Base-by-base conservation (phyloP, 257 asterid genomes). In the Gentiana dahurica region DNA sequence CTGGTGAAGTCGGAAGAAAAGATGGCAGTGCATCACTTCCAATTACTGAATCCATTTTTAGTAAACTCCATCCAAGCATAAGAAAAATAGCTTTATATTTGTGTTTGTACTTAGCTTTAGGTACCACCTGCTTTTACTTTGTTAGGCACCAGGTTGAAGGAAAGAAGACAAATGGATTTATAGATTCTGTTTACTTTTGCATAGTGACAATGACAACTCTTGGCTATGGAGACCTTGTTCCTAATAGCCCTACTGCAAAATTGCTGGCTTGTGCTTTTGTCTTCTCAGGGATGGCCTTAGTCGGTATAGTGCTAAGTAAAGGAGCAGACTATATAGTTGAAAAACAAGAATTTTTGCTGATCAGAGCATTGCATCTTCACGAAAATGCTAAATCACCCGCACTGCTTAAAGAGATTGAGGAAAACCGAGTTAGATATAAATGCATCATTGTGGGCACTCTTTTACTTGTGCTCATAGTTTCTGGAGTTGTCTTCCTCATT, bases 191-290 rank as follows among this genome's bases (percentile, higher is more conserved):
- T 59, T 91, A 87, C 79, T 91, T 91, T 58, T 85, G 95, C 78
- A 82, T 91, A 37, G 96, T 91, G 59, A 91, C 98, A 8, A 91
- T 91, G 96, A 91, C 98, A 24, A 91, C 95, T 6, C 88, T 91
- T 41, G 98, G 98, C 58, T 91, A 91, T 52, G 98, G 98, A 33
- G 98, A 91, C 66, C 84, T 91, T 8, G 94, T 91, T 12, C 98
- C 98, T 11, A 61, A 74, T 35, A 81, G 85, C 54, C 38, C 64
- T 1, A 63, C 75, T 49, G 34, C 96, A 1, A 91, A 91, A 59
- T 87, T 91, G 34, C 89, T 91, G 13, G 92, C 98, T 9, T 84
- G 94, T 58, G 86, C 53, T 52, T 91, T 82, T 45, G 96, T 91
- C 65, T 87, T 91, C 74, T 87, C 96, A 0, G 98, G 96, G 36